These are phyloP conservation scores for Cinchona pubescens DNA, from an alignment of 257 asterid species.

Conservation along the genomic window DNA sequence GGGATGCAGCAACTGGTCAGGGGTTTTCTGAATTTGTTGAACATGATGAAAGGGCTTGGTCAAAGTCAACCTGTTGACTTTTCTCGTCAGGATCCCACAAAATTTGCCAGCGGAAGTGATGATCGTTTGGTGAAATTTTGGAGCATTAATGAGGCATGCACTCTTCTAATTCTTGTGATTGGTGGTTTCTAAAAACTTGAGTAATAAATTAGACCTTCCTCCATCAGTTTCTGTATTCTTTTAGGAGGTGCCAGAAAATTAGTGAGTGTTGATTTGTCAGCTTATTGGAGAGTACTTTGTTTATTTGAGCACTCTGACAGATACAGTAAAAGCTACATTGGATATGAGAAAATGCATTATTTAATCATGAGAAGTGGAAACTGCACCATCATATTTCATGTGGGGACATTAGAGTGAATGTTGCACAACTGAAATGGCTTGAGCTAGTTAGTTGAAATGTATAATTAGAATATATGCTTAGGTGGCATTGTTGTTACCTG, in stretches of 20 bases:
- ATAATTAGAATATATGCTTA: background rate
- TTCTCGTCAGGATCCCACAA: slow-evolving; percentile 75
- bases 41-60: slow-evolving; percentile 93
- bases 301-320: background rate
- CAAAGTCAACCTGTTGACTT: slow-evolving; percentile 95
- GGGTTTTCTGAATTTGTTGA: slow-evolving; percentile 52
- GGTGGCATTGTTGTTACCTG: background rate
- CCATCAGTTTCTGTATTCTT: background rate
- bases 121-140: slow-evolving; percentile 87
- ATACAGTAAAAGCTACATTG: background rate
- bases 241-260: too few species aligned
- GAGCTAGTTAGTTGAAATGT: background rate
- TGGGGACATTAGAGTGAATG: background rate
- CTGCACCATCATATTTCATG: background rate
- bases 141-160: slow-evolving; percentile 78
- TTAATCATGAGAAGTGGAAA: background rate
- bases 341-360: background rate
- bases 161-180: slow-evolving; percentile 23
- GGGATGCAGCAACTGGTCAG: slow-evolving; percentile 94
- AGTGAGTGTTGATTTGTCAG: background rate
- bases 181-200: background rate
- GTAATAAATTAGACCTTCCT: background rate
- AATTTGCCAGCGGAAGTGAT: slow-evolving; percentile 88
- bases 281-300: background rate
- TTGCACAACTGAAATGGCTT: background rate